Evolutionary conservation across 176 grass and related monocot genomes (phyloP).

Genomic region (Saccharum officinarum): DNA sequence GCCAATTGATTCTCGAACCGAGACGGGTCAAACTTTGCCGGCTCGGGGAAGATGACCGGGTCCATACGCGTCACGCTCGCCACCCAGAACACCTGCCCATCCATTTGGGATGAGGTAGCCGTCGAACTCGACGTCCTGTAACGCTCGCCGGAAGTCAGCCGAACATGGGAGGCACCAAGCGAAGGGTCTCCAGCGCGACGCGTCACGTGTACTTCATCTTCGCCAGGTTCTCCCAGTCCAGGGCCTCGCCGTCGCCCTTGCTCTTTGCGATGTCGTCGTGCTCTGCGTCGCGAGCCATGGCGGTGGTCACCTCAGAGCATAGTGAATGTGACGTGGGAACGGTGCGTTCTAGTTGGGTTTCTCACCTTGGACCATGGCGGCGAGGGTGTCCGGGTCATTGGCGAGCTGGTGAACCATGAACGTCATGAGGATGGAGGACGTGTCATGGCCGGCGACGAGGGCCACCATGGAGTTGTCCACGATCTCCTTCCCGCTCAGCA

Average conservation of each 20-base stretch:
- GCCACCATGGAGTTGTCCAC: conserved; percentile 43
- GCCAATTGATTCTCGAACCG: conserved; percentile 32
- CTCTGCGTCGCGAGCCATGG: neutral
- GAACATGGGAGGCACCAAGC: conserved; percentile 36
- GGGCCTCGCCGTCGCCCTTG: conserved; percentile 34
- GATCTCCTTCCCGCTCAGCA: conserved; percentile 55
- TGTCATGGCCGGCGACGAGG: conserved; percentile 45
- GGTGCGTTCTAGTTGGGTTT: neutral
- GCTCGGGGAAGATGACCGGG: conserved; percentile 34
- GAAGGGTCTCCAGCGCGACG: conserved; percentile 34
- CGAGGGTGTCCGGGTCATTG: conserved; percentile 27
- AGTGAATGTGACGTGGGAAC: neutral
- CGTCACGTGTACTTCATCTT: conserved; percentile 49
- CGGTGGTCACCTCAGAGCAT: neutral
- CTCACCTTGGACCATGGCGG: conserved; percentile 35
- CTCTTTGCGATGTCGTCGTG: conserved; percentile 38
- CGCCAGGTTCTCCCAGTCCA: conserved; percentile 45
- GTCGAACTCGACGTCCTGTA: conserved; percentile 37
- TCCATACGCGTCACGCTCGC: conserved; percentile 48
- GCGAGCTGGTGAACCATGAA: conserved; percentile 68
- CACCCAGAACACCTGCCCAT: conserved; percentile 63
- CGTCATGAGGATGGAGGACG: conserved; percentile 46
- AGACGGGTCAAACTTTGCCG: conserved; percentile 41
- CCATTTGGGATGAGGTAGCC: conserved; percentile 52
- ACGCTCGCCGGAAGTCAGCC: conserved; percentile 39